Base-by-base conservation (phyloP, 148 eudicot species). In the Rhododendron ovatum region DNA sequence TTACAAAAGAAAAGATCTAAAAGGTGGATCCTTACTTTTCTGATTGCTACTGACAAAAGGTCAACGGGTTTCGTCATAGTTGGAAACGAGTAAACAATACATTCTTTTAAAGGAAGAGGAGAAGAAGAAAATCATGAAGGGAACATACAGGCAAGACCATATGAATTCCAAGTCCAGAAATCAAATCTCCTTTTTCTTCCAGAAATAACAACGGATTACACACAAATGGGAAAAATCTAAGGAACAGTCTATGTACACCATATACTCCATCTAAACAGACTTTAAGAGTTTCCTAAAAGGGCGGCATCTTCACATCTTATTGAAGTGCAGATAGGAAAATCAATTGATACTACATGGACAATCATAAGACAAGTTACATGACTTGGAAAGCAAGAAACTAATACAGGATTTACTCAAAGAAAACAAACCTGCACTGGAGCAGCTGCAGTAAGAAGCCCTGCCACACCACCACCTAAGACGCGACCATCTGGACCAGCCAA, bases 401-500 rank as follows among this genome's bases (percentile, higher is more conserved):
- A 81, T 55, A 63, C 9, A 12, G 8, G 11, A 33, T 80, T 30
- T 33, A n/a, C 22, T 75, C 8, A 5, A n/a, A 33, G 45, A 26
- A 82, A 76, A 73, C 84, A 74, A 35, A 89, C 91, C 91, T 87
- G 89, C 84, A 89, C 89, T 1, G 89, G 88, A 78, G 88, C 67
- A 30, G 88, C 89, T 0, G 91, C 91, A 86, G 50, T 89, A 9
- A 89, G 80, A 76, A 84, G 88, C 39, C 91, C 91, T 24, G 91
- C 86, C 41, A 89, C 91, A 71, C 87, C 85, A 85, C 91, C 91
- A 57, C 91, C 91, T 73, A 89, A 87, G 24, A 89, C 86, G 30
- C 81, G 79, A 15, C 91, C 91, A 87, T 89, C 89, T 8, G 88
- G 84, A 45, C 86, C 89, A 41, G 91, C 84, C 47, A 89, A 67